A percentile compares a stretch with the other conserved stretches of the same genome.
Evolutionary conservation across 2,329 filamentous ascomycete species (phyloP).

Genomic region (Microcyclospora pomicola): DNA sequence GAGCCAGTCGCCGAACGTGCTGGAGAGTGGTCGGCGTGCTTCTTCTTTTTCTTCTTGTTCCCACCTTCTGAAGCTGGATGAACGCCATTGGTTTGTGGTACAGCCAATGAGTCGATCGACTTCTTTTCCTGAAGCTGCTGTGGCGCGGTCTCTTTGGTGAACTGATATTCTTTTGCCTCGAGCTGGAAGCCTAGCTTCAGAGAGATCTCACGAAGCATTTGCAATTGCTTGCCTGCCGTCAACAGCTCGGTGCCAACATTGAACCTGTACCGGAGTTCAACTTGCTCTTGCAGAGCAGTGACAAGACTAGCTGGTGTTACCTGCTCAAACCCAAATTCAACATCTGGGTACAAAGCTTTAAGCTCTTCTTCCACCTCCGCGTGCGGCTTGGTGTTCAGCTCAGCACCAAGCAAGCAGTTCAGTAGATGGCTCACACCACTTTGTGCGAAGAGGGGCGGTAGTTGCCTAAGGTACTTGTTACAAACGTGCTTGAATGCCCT

Average conservation of each 20-base stretch:
- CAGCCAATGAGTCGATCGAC: constrained; percentile 17
- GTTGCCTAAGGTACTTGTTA: constrained; percentile 61
- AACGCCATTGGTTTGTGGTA: constrained; percentile 22
- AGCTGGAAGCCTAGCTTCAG: constrained; percentile 85
- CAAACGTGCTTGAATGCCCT: constrained; percentile 89
- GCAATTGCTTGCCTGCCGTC: constrained; percentile 54
- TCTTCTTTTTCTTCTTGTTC: constrained; percentile 44
- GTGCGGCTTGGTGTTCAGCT: constrained; percentile 61
- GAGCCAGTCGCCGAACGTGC: constrained; percentile 28
- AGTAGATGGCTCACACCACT: constrained; percentile 73
- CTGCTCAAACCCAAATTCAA: constrained; percentile 66
- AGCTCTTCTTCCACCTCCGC: constrained; percentile 65
- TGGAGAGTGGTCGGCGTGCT: constrained; percentile 35
- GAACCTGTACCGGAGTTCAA: constrained; percentile 62
- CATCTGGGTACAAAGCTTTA: constrained; percentile 63
- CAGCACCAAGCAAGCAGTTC: constrained; percentile 77
- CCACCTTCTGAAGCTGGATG: constrained; percentile 13
- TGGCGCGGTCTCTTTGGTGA: constrained; percentile 33
- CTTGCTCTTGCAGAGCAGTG: constrained; percentile 56
- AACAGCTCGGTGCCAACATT: constrained; percentile 56
- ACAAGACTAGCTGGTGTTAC: constrained; percentile 61
- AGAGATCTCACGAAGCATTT: constrained; percentile 77
- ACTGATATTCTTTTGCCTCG: constrained; percentile 61
- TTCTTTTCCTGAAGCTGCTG: constrained; percentile 15
- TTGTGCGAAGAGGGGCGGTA: constrained; percentile 68